Base-by-base conservation (phyloP, 805 yeast species). In the Lipomyces spencermartinsiae region DNA sequence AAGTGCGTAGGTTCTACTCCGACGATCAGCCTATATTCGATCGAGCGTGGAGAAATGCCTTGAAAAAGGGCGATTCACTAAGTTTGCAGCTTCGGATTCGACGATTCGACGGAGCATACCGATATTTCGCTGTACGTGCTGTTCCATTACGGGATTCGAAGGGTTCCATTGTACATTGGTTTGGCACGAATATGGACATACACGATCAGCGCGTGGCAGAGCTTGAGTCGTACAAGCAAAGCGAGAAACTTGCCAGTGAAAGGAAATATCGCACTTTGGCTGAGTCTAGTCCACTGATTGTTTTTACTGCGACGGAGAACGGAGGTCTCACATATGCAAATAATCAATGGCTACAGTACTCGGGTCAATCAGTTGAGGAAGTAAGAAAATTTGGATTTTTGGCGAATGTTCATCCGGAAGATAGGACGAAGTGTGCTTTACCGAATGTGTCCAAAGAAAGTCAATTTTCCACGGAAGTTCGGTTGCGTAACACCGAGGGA, bases 121-220 rank as follows among this genome's bases (percentile, higher is more conserved):
- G 78, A 34, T 75, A 70, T 53, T 75, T 77, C 51, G 69, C 75
- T 22, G 71, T 73, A 58, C 72, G 79, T 4, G 75, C 75, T 7
- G 76, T 75, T 1, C 79, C 80, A 14, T 57, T 77, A 49, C 71
- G 77, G 7, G 74, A 75, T 59, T 73, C 73, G 14, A 72, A 66
- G 61, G 78, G 78, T 16, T 63, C 75, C 2, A 74, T 76, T 29
- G 73, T 76, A 4, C 77, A 76, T 51, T 76, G 78, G 78, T 76
- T 77, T 64, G 77, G 78, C 25, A 76, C 79, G 2, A 70, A 73
- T 73, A 75, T 76, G 76, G 80, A 77, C 58, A 74, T 77, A 51
- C 78, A 77, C 56, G 78, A 73, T 22, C 78, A 77, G 65, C 73
- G 71, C 7, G 63, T 75, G 51, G 78, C 80, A 3, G 77, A 77